Evolutionary conservation across 768 basidiomycete species (phyloP), one percentile per base, ranked within the genome.

Genomic region (Podaxis sp.): DNA sequence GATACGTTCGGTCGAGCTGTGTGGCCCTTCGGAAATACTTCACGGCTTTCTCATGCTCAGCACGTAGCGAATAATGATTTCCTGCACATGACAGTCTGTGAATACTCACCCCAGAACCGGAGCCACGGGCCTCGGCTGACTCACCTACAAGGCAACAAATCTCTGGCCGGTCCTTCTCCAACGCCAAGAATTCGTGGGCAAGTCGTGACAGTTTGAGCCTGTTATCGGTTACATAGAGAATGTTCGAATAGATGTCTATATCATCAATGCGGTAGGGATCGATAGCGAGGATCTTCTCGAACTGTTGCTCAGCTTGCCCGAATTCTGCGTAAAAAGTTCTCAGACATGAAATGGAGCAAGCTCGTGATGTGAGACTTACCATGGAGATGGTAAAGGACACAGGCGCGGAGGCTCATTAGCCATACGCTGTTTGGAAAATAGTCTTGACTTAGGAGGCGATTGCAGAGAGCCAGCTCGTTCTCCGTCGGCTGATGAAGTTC

Each of bases 211-310:
- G 78, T 70, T 96, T 96, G 37, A 92, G 78, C 50, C 87, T 85
- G 68, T 93, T 93, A 69, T 95, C 92, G 53, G 93, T 93, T 2
- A 99, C 95, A 74, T 98, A 99, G 46, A 99, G 82, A 71, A 99
- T 97, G 72, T 99, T 97, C 60, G 95, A 96, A 73, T 91, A 95
- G 40, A 97, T 87, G 70, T 99, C 97, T 61, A 99, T 90, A 69
- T 97, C 93, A 66, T 99, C 97, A 62, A 97, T 86, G 26, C 95
- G 86, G 74, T 87, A 88, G 8, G 96, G 96, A 72, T 98, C 95
- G 38, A 89, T 71, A 2, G 78, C 75, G 37, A 93, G 83, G 37
- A 99, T 91, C 66, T 84, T 83, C 68, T 95, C 90, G 72, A 98
- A 99, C 69, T 94, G 88, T 33, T 76, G 76, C 72, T 93, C 91